Evolutionary conservation across 306 rosid species (phyloP), one percentile per base, ranked within the genome.

Genomic region (Glycine tomentella): DNA sequence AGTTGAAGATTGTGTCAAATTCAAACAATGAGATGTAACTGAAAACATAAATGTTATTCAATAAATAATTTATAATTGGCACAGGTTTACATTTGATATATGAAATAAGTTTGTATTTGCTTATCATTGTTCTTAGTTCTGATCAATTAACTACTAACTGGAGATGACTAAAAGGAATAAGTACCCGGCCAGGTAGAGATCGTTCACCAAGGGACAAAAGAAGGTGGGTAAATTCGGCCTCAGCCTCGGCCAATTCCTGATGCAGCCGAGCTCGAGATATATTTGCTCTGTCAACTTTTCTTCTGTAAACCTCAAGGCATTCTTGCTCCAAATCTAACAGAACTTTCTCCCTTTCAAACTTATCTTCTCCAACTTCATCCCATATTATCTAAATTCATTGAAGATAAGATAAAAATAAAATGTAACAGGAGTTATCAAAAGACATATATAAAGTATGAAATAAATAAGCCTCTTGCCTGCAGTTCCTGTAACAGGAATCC

Each of bases 361-460:
- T 87, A 51, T 93, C 98, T 88, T 93, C 98, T 83, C 99, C 99
- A 48, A 95, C 89, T 93, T 95, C 99, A 45, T 95, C 93, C 99
- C 98, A 95, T 67, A 95, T 95, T 84, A 90, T 93, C 99, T 95
- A 87, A 66, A 77, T 59, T 87, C 76, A 84, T 77, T 66, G 61
- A 11, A 59, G 72, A 55, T 75, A 36, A 36, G 48, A 77, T 61
- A 9, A 65, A 73, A 20, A 14, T 49, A 45, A 81, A 74, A 58
- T 75, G 67, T 9, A 53, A 80, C 51, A 83, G 59, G 69, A 40
- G 45, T 16, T 50, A 38, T 76, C 72, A 58, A 8, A 81, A 52
- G 17, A 36, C 57, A 73, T 62, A 69, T 42, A 57, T 70, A 40
- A 33, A 49, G 59, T 46, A 61, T 33, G 77, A 68, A 80, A 77